A percentile compares a stretch with the other conserved stretches of the same genome.
These are phyloP conservation scores for Boechera divaricarpa DNA, from an alignment of 345 rosid genomes.

Conservation along the genomic window DNA sequence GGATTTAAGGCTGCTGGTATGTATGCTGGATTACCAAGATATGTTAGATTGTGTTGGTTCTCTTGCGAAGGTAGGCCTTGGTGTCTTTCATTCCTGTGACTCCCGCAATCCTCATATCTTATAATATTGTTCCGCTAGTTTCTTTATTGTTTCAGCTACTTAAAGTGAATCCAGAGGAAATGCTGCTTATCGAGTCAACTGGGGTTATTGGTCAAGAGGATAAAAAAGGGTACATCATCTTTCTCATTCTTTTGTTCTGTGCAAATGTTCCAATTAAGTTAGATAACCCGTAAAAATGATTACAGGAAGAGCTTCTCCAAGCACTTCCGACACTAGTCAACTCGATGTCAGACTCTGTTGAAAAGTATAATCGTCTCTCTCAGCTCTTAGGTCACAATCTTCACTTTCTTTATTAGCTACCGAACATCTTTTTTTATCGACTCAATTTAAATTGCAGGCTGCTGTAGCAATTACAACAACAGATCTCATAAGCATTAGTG, in stretches of 20 bases:
- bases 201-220: conserved; percentile 93
- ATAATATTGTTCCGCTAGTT: conserved; percentile 13
- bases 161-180: conserved; percentile 59
- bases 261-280: neutral
- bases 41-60: conserved; percentile 72
- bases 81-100: neutral
- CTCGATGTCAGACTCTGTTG: conserved; percentile 63
- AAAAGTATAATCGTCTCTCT: conserved; percentile 56
- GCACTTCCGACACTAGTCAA: conserved; percentile 75
- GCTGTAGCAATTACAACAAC: conserved; percentile 98
- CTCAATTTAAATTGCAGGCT: conserved; percentile 39
- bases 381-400: neutral
- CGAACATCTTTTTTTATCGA: too few relatives aligned
- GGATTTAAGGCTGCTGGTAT: conserved; percentile 89
- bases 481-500: conserved; percentile 96
- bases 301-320: conserved; percentile 75
- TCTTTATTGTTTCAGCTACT: conserved; percentile 59
- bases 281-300: too few relatives aligned
- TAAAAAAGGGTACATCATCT: conserved; percentile 64
- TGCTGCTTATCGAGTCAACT: conserved; percentile 72
- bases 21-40: conserved; percentile 84
- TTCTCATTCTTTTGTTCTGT: neutral
- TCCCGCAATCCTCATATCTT: conserved; percentile 5
- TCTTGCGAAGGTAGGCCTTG: conserved; percentile 61
- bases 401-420: too few relatives aligned